Evolutionary conservation across 2,329 filamentous ascomycete species (phyloP).

Genomic region (Aplosporella prunicola): DNA sequence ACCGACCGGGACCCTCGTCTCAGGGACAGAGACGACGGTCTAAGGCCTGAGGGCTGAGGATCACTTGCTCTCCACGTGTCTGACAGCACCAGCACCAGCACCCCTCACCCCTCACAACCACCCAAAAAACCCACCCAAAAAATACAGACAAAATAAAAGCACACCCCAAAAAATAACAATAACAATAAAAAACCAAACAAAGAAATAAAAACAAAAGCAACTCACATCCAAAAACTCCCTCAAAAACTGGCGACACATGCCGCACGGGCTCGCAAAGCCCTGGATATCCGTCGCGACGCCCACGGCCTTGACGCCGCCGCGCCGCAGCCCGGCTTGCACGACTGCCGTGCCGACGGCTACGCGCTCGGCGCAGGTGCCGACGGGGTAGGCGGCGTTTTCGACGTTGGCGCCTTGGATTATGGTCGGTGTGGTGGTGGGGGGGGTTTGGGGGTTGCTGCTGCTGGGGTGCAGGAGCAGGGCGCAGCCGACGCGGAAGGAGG

Average conservation of each 20-base stretch:
- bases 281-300: constrained; percentile 73
- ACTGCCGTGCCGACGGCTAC: constrained; percentile 76
- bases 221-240: constrained; percentile 32
- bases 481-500: constrained; percentile 81
- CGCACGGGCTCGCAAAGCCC: constrained; percentile 56
- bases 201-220: too few species aligned
- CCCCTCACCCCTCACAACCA: too few species aligned
- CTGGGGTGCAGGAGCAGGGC: constrained; percentile 51
- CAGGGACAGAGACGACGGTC: too few species aligned
- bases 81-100: too few species aligned
- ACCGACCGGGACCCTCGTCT: too few species aligned
- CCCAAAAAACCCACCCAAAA: too few species aligned
- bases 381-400: constrained; percentile 87
- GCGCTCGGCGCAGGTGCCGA: constrained; percentile 90
- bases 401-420: constrained; percentile 61
- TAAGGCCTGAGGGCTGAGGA: too few species aligned
- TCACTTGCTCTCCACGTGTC: too few species aligned
- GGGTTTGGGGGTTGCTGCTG: constrained; percentile 4
- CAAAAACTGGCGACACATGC: constrained; percentile 85
- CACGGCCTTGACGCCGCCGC: constrained; percentile 58
- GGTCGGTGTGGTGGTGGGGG: constrained; percentile 28
- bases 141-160: too few species aligned
- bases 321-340: constrained; percentile 36
- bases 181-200: too few species aligned
- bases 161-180: too few species aligned